Percentiles rank a stretch among this genome's conserved stretches.
Conservation (phyloP, 805 yeast genomes). For the Hanseniaspora vineae region DNA sequence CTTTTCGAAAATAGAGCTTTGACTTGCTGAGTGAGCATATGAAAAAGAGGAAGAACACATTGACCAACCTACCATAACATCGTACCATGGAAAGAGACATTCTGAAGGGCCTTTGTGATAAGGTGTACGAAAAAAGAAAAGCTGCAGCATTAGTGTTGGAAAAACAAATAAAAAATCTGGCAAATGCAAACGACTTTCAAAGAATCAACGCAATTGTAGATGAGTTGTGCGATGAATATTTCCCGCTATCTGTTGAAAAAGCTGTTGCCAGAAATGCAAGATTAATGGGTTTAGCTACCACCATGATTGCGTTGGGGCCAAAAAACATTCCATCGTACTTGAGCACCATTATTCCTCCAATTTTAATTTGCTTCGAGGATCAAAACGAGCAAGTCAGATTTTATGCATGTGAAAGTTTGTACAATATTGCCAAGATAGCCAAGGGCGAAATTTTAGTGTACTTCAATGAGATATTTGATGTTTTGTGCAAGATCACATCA, state of each 20-base stretch:
- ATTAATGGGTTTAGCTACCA: constrained; percentile 88
- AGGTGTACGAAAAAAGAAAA: constrained; percentile 67
- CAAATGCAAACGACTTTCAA: constrained; percentile 46
- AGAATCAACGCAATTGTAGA: constrained; percentile 44
- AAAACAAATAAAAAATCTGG: constrained; percentile 55
- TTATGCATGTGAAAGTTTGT: constrained; percentile 91
- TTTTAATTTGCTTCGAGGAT: constrained; percentile 89
- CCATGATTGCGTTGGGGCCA: constrained; percentile 81
- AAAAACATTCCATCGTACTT: constrained; percentile 72
- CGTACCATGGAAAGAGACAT: constrained; percentile 40
- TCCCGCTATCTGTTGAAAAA: constrained; percentile 47
- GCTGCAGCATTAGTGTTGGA: constrained; percentile 72
- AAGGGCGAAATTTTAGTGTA: constrained; percentile 85
- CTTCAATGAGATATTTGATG: constrained; percentile 92
- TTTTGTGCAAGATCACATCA: constrained; percentile 76
- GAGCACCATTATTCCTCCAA: constrained; percentile 83
- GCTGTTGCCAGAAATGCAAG: constrained; percentile 92
- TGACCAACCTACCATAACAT: too few species aligned
- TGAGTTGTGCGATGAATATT: constrained; percentile 39
- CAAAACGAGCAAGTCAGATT: constrained; percentile 95
- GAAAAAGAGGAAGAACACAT: too few species aligned
- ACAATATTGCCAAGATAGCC: constrained; percentile 92
- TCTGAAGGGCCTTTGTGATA: constrained; percentile 55
- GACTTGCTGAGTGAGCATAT: too few species aligned
- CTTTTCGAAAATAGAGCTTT: too few species aligned